Conservation (phyloP, 345 rosid genomes). For the Acer campestre region DNA sequence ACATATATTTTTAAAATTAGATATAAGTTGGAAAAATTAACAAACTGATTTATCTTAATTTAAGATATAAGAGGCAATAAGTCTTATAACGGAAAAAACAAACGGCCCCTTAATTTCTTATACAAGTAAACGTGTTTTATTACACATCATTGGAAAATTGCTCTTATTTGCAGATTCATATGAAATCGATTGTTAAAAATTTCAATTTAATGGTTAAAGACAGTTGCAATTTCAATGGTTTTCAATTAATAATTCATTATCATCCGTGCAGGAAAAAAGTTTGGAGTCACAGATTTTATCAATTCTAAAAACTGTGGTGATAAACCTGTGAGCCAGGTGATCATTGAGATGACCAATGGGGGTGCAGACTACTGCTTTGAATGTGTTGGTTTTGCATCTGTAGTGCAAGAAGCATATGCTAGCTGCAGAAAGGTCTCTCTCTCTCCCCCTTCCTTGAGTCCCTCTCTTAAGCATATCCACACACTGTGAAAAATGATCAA, state of each 20-base stretch:
- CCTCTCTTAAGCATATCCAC: neutral
- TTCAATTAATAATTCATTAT: constrained; percentile 10
- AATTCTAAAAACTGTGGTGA: constrained; percentile 46
- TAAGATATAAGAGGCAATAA: too few relatives aligned
- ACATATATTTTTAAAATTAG: too few relatives aligned
- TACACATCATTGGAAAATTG: neutral
- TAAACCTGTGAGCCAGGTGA: constrained; percentile 64
- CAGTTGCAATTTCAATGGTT: neutral
- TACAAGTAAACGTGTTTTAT: too few relatives aligned
- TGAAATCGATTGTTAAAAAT: neutral
- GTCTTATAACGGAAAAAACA: too few relatives aligned
- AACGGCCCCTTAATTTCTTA: too few relatives aligned
- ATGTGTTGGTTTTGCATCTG: constrained; percentile 59
- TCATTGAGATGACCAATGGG: constrained; percentile 72
- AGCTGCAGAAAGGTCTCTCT: constrained; percentile 62
- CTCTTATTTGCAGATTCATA: neutral
- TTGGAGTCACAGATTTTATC: constrained; percentile 80
- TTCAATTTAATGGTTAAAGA: neutral
- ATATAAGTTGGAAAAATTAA: too few relatives aligned
- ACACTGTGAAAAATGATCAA: neutral
- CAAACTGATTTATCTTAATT: too few relatives aligned
- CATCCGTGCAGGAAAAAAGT: constrained; percentile 49
- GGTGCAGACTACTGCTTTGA: constrained; percentile 91
- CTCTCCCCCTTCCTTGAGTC: neutral
- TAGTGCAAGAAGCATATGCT: constrained; percentile 71